Evolutionary conservation across 148 eudicot species (phyloP).

Genomic region (Rhododendron simsii): DNA sequence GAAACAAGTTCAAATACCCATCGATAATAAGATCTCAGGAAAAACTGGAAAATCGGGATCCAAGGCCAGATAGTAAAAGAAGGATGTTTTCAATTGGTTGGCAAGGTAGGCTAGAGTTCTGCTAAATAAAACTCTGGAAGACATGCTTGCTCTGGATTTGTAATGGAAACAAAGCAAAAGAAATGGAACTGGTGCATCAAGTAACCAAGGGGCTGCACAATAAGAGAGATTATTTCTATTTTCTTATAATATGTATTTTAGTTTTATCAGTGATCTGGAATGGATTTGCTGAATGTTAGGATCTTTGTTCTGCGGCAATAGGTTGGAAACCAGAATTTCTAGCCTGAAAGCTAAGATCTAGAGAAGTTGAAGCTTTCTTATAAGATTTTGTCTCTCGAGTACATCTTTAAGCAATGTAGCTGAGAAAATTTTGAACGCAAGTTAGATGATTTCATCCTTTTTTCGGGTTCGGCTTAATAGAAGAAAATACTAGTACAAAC

Average conservation of each 20-base stretch:
- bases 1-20: slow-evolving; percentile 38
- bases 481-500: no score
- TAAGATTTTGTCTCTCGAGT: background rate
- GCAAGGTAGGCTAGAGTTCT: background rate
- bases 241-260: background rate
- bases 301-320: background rate
- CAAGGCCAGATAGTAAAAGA: background rate
- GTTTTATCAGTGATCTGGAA: background rate
- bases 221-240: background rate
- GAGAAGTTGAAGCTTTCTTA: background rate
- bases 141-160: background rate
- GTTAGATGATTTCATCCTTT: background rate
- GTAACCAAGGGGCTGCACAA: no score
- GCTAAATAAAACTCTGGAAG: background rate
- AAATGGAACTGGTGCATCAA: background rate
- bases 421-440: background rate
- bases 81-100: background rate
- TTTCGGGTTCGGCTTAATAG: background rate
- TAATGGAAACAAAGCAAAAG: background rate
- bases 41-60: slow-evolving; percentile 16
- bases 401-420: background rate
- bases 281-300: background rate
- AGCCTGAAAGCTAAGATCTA: background rate
- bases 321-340: background rate
- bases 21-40: slow-evolving; percentile 20